These are phyloP conservation scores for Akebia trifoliata DNA, from an alignment of 164 flowering plant genomes.

Conservation along the genomic window DNA sequence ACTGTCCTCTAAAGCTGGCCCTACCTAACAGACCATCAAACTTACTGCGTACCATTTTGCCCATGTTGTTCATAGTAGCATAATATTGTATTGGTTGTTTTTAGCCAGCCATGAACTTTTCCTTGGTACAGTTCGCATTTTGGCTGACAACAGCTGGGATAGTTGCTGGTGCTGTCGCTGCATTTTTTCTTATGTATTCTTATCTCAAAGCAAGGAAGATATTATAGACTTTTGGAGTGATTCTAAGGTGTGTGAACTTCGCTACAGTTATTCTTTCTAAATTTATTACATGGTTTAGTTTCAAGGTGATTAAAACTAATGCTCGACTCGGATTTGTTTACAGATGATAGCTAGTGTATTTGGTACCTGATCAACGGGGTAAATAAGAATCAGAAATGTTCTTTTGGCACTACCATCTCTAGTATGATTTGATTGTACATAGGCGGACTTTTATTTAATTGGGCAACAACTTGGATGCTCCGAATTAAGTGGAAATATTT, in stretches of 20 bases:
- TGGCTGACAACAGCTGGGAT: constrained; percentile 91
- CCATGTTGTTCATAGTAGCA: background rate
- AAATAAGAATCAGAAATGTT: no score
- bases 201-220: constrained; percentile 74
- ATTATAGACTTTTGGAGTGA: constrained; percentile 24
- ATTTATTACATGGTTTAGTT: no score
- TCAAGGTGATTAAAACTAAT: no score
- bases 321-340: no score
- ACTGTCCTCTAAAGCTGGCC: background rate
- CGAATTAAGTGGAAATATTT: background rate
- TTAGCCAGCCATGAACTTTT: constrained; percentile 2
- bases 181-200: constrained; percentile 67
- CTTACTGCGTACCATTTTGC: background rate
- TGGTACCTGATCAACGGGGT: no score
- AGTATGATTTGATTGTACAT: background rate
- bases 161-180: constrained; percentile 64
- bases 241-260: constrained; percentile 4
- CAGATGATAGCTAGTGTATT: no score
- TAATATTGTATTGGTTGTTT: background rate
- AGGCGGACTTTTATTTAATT: background rate
- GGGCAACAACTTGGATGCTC: background rate
- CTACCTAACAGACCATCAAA: background rate
- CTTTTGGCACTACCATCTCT: background rate
- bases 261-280: no score
- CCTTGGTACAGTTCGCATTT: constrained; percentile 73